Evolutionary conservation across 2,329 filamentous ascomycete genomes (phyloP).

Genomic region (Colletotrichum coccodes): DNA sequence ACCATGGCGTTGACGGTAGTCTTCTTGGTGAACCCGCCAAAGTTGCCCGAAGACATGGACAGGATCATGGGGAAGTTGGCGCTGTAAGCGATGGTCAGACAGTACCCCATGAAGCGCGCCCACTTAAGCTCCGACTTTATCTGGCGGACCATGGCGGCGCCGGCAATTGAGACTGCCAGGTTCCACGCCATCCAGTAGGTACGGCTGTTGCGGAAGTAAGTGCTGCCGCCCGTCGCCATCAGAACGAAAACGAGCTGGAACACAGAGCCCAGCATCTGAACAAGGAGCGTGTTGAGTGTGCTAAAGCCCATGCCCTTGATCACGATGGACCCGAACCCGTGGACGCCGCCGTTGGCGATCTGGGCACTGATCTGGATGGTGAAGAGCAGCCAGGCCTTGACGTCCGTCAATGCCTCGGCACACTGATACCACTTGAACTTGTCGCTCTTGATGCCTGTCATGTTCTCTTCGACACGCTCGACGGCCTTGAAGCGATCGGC

Average conservation of each 20-base stretch:
- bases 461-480: slow-evolving; percentile 77
- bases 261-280: slow-evolving; percentile 74
- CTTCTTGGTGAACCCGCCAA: slow-evolving; percentile 74
- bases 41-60: slow-evolving; percentile 76
- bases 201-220: slow-evolving; percentile 60
- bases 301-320: slow-evolving; percentile 69
- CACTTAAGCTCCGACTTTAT: slow-evolving; percentile 52
- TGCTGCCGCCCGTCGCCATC: slow-evolving; percentile 68
- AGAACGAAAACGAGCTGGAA: slow-evolving; percentile 44
- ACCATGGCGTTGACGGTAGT: slow-evolving; percentile 64
- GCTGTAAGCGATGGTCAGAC: slow-evolving; percentile 58
- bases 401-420: slow-evolving; percentile 57
- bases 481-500: slow-evolving; percentile 75
- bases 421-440: slow-evolving; percentile 76
- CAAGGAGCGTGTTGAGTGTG: slow-evolving; percentile 65
- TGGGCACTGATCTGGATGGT: slow-evolving; percentile 70
- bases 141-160: slow-evolving; percentile 65
- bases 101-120: slow-evolving; percentile 40
- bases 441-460: slow-evolving; percentile 79
- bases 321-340: slow-evolving; percentile 73
- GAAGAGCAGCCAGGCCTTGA: slow-evolving; percentile 69
- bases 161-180: slow-evolving; percentile 50
- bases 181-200: slow-evolving; percentile 58
- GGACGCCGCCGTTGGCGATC: slow-evolving; percentile 70
- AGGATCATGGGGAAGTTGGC: slow-evolving; percentile 73